These are phyloP conservation scores for Paecilomyces sp. DNA, from an alignment of 2,329 filamentous ascomycete genomes.

Conservation along the genomic window DNA sequence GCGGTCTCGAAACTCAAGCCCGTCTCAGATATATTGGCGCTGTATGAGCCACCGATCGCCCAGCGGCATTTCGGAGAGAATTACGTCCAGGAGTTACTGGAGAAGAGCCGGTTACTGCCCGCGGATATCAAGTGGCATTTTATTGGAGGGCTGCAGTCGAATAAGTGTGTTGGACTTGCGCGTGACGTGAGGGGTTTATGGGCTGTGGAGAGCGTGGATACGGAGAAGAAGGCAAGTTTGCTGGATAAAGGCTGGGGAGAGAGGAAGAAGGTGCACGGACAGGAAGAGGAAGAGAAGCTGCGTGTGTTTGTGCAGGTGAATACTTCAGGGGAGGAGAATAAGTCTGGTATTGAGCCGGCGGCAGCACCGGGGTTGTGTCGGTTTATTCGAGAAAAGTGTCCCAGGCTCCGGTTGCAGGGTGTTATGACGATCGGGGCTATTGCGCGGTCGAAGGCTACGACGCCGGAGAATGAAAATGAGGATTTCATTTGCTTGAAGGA, in stretches of 20 bases:
- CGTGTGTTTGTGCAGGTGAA: conserved; percentile 89
- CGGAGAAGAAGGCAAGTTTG: conserved; percentile 74
- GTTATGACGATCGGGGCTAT: conserved; percentile 98
- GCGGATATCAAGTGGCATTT: conserved; percentile 81
- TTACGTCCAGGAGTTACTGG: conserved; percentile 80
- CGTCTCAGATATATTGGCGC: conserved; percentile 77
- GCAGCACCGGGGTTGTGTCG: conserved; percentile 58
- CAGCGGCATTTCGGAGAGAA: conserved; percentile 92
- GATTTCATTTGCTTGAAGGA: conserved; percentile 68
- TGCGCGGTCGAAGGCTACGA: conserved; percentile 68
- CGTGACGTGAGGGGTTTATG: conserved; percentile 79
- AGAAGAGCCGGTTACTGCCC: conserved; percentile 78
- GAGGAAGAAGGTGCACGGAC: conserved; percentile 28
- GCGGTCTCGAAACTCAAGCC: conserved; percentile 97
- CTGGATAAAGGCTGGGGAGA: conserved; percentile 69
- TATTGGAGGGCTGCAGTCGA: conserved; percentile 88
- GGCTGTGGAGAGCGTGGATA: conserved; percentile 87
- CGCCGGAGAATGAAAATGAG: conserved; percentile 75
- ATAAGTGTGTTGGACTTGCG: conserved; percentile 83
- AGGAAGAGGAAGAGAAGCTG: conserved; percentile 37
- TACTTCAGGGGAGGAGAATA: conserved; percentile 79
- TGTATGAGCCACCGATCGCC: conserved; percentile 56
- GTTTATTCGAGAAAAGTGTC: conserved; percentile 63
- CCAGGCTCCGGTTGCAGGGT: conserved; percentile 66
- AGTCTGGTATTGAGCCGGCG: conserved; percentile 71